Conservation (phyloP, 345 rosid genomes). For the Dovyalis caffra region DNA sequence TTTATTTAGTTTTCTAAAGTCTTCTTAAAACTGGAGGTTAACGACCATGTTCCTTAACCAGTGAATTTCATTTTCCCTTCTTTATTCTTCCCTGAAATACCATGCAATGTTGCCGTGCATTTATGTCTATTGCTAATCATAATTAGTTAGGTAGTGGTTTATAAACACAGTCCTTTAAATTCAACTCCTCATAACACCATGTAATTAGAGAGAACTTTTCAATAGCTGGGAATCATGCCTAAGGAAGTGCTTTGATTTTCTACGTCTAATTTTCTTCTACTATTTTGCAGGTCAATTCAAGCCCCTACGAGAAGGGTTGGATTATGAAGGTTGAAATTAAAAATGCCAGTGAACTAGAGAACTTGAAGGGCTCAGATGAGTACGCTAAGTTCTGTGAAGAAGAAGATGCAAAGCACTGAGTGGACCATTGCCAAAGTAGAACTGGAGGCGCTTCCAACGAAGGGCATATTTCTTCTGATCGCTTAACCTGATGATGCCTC, state of each 20-base stretch:
- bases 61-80: not conserved
- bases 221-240: not conserved
- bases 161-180: not conserved
- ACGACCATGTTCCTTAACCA: not conserved
- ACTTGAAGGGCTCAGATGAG: conserved; percentile 71
- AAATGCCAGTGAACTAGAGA: conserved; percentile 52
- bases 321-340: conserved; percentile 71
- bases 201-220: not conserved
- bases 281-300: conserved; percentile 62
- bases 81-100: not conserved
- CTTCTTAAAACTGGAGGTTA: not conserved
- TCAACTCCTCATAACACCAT: not conserved
- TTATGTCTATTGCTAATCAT: not conserved
- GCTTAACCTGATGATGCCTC: not conserved
- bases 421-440: conserved; percentile 5
- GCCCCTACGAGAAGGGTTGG: conserved; percentile 88
- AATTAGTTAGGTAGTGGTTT: not conserved
- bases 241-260: not conserved
- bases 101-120: not conserved
- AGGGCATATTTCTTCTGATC: not conserved
- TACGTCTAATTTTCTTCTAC: not conserved
- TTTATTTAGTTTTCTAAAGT: not conserved
- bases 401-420: conserved; percentile 83
- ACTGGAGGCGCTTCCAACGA: not conserved
- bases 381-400: conserved; percentile 93